Base-by-base conservation (phyloP, 495 filamentous ascomycete species). In the Durotheca rogersii region DNA sequence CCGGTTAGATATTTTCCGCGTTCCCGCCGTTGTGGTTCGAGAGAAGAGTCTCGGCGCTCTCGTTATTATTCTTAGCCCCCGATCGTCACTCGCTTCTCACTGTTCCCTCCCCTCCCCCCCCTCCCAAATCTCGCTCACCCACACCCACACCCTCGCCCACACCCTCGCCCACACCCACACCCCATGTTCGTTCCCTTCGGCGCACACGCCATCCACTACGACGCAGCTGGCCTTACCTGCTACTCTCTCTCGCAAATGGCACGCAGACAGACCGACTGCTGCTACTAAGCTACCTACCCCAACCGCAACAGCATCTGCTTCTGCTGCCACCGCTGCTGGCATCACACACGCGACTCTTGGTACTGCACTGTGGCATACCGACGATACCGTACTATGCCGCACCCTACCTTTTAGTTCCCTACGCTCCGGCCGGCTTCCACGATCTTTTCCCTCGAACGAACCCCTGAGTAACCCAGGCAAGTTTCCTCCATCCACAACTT, bases 1-100 rank as follows among this genome's bases (percentile, higher is more conserved):
- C 4, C 23, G 9, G 32, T 25, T 52, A 18, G 34, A 52, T 52
- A 58, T 52, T 52, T 58, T 58, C 54, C 48, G 54, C 54, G 18
- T 48, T 58, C 46, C 43, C 48, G 35, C 44, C 15, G 27, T 39
- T 41, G 47, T 48, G 47, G 43, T 40, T 52, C 38, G 14, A 44
- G 14, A 25, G 2, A 43, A 31, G 23, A 31, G 32, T 48, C 47
- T 48, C 27, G 43, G 48, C 39, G 32, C 45, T 58, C 47, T 48
- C 52, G 48, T 48, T 58, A 58, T 48, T 32, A 40, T 42, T 38
- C 32, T 18, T n/a, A n/a, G n/a, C 34, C 32, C 7, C 18, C 6
- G 32, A 16, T 41, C 31, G 31, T 42, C 15, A 45, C 37, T 36
- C 18, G 20, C 15, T 20, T 42, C 21, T 41, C 19, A 31, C 30